Percentiles rank a stretch among this genome's conserved stretches.
phyloP scores from a whole-genome alignment of 2,329 filamentous ascomycete species.

The Ceratocystis albifundus region DNA sequence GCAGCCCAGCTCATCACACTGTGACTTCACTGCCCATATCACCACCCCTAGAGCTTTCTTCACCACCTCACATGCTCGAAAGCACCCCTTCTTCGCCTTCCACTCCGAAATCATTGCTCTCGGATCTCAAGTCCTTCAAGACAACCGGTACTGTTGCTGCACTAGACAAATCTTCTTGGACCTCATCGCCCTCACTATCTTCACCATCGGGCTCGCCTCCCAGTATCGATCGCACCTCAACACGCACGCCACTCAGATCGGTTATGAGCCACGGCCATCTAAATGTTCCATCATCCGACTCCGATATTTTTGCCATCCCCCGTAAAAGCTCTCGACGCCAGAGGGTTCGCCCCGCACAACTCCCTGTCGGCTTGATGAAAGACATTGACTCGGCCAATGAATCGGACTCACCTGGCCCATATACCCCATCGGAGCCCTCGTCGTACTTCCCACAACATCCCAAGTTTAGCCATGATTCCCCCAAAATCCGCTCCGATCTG shows the following conservation, averaged over 20 bases:
- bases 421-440: constrained; percentile 14
- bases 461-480: constrained; percentile 8
- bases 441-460: constrained; percentile 5
- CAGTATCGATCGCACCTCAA: background rate
- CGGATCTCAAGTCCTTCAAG: background rate
- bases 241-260: constrained; percentile 10
- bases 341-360: constrained; percentile 1
- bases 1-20: constrained; percentile 18
- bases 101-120: background rate
- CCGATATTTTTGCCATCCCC: constrained; percentile 16
- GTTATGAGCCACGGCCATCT: constrained; percentile 18
- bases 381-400: constrained; percentile 21
- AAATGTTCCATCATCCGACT: constrained; percentile 2
- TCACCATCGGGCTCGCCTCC: background rate
- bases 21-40: constrained; percentile 15
- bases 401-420: constrained; percentile 15
- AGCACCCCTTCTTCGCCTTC: background rate
- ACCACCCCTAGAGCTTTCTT: background rate
- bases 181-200: background rate
- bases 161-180: background rate
- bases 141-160: background rate
- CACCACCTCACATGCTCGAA: background rate
- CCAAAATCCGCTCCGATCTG: constrained; percentile 15
- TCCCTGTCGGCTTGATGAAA: constrained; percentile 7
- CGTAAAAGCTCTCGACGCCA: constrained; percentile 21